These are phyloP conservation scores for Fusarium pseudocircinatum DNA, from an alignment of 2,329 filamentous ascomycete species.

Conservation along the genomic window DNA sequence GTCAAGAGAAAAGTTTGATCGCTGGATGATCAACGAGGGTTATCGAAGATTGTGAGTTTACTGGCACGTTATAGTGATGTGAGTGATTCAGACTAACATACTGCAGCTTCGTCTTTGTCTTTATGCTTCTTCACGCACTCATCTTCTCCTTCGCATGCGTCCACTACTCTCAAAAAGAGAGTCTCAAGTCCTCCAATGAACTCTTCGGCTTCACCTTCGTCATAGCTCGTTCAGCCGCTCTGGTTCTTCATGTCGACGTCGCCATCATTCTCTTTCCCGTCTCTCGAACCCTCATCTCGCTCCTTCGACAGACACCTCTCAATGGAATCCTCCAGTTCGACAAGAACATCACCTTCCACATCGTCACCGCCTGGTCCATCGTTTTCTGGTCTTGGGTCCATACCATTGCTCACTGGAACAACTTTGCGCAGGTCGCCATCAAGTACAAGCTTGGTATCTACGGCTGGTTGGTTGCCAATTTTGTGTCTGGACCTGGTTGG, in stretches of 20 bases:
- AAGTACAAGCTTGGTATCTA: slow-evolving; percentile 81
- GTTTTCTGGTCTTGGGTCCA: slow-evolving; percentile 90
- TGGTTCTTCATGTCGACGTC: slow-evolving; percentile 84
- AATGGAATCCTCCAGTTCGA: slow-evolving; percentile 90
- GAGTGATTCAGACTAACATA: not conserved
- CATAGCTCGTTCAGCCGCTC: slow-evolving; percentile 78
- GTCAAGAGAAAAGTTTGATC: slow-evolving; percentile 77
- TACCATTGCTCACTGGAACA: slow-evolving; percentile 88
- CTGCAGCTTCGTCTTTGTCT: slow-evolving; percentile 75
- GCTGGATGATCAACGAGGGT: slow-evolving; percentile 91
- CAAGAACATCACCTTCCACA: slow-evolving; percentile 91
- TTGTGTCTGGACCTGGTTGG: slow-evolving; percentile 84
- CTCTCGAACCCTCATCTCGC: slow-evolving; percentile 84
- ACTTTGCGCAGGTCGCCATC: slow-evolving; percentile 79
- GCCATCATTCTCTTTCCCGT: slow-evolving; percentile 83
- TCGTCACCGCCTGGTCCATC: slow-evolving; percentile 85
- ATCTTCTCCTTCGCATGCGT: slow-evolving; percentile 84
- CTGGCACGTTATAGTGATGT: not conserved
- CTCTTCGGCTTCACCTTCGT: slow-evolving; percentile 80
- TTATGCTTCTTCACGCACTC: slow-evolving; percentile 76
- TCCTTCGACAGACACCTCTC: slow-evolving; percentile 80
- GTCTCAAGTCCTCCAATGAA: slow-evolving; percentile 69
- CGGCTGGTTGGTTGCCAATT: slow-evolving; percentile 80
- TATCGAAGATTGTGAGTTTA: slow-evolving; percentile 77
- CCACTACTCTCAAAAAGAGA: slow-evolving; percentile 83